Base-by-base conservation (phyloP, 495 filamentous ascomycete genomes). In the Elasticomyces elasticus region DNA sequence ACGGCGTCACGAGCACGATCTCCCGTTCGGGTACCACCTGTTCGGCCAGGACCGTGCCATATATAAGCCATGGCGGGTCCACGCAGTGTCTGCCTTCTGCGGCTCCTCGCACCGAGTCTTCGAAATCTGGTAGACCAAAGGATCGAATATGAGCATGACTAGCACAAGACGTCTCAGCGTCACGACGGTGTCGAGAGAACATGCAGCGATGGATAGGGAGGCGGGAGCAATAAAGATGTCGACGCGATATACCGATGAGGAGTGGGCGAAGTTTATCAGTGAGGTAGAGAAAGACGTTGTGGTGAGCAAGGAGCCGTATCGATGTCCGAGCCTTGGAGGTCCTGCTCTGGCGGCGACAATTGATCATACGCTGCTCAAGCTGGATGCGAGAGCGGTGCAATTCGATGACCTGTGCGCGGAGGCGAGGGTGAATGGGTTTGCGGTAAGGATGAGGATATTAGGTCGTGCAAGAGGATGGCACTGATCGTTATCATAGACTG, bases 321-420 rank as follows among this genome's bases (percentile, higher is more conserved):
- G 4, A 4, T 55, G 41, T 30, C 58, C 49, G 41, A 15, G 19
- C 2, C 20, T 45, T 17, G 49, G 44, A 7, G 51, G 41, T 10
- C 13, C 41, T 12, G 58, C 41, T 26, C 56, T 68, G 23, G 69
- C 70, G 13, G 56, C 61, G 28, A 65, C 56, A 17, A 80, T 87
- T 60, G 83, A 87, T 67, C 83, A 87, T 65, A 87, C 83, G 22
- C 71, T 83, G 26, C 60, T 86, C 30, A 74, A 75, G 37, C 64
- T 73, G 28, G 74, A 79, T 54, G 76, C 78, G 22, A 79, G 72
- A 15, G 57, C 60, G 23, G 59, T 61, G 5, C 75, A 83, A 54
- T 76, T 87, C 58, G 76, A 84, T 65, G 57, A 46, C n/a, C 71
- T 86, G 35, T 86, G 83, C 63, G 64, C 68, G 6, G 83, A 86